Evolutionary conservation across 2,329 filamentous ascomycete species (phyloP), one percentile per base, ranked within the genome.

Genomic region (Triangularia setosa): DNA sequence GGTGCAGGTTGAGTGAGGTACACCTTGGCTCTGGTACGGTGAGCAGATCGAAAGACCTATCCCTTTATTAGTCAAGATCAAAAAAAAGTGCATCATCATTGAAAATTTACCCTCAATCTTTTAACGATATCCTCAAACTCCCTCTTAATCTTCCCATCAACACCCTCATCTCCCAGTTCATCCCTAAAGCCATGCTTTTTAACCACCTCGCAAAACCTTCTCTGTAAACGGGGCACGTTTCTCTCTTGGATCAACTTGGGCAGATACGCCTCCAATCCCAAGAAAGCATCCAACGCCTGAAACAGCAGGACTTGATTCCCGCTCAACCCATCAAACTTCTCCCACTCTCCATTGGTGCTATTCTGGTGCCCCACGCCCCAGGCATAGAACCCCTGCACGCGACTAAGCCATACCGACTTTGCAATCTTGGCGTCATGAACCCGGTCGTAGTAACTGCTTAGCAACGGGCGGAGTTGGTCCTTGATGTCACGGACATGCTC

Each of bases 301-400:
- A 77, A 76, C 16, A 77, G 56, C 11, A 77, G 64, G 1, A 75
- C 60, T 52, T 78, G 75, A 58, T 75, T 78, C 0, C 75, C 76
- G 48, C 71, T 74, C 6, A 78, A 68, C 24, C 76, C 76, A 63
- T 76, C 73, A 55, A 70, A 76, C 55, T 74, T 72, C 24, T 72
- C 65, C 52, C 63, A 71, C 59, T 72, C 67, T 27, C 25, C 25
- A 18, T 53, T 40, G 3, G 70, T 70, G 25, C 4, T 60, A 16
- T 71, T 55, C 4, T 71, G 64, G 40, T 27, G 25, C 16, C 73
- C 75, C 35, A 70, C 66, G 4, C 73, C 76, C 76, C 76, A 79
- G 11, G 68, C 75, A 44, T 73, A 73, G 52, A 78, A 77, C 2
- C 76, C 76, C 63, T 77, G 76, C 1, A 75, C 69, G 55, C 73